phyloP scores from a whole-genome alignment of 23 red algal genomes.

The Porphyridium purpureum region DNA sequence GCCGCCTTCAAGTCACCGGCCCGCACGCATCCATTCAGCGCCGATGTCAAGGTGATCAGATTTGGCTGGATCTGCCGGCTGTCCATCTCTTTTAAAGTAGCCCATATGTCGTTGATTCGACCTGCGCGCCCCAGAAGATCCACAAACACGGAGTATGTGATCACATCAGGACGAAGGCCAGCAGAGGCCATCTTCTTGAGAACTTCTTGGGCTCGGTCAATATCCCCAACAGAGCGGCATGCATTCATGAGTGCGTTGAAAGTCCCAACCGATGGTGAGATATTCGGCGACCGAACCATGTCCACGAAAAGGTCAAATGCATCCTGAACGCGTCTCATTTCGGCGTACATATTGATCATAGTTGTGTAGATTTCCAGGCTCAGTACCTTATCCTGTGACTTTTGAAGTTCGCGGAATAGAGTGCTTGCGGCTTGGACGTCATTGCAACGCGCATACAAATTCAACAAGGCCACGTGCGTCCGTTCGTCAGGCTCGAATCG shows the following conservation, averaged over 20 bases:
- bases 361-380: slow-evolving; percentile 55
- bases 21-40: slow-evolving; percentile 27
- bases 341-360: slow-evolving; percentile 19
- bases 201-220: slow-evolving; percentile 12
- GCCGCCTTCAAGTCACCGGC: slow-evolving; percentile 18
- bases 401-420: too few species aligned
- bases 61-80: slow-evolving; percentile 21
- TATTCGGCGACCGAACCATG: slow-evolving; percentile 25
- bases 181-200: slow-evolving; percentile 8
- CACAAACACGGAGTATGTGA: slow-evolving; percentile 41
- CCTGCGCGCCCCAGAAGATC: slow-evolving; percentile 35
- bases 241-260: slow-evolving; percentile 43
- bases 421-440: too few species aligned
- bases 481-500: too few species aligned
- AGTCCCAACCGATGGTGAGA: slow-evolving; percentile 28
- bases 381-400: too few species aligned
- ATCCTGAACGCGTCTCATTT: slow-evolving; percentile 16
- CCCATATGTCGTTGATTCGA: slow-evolving; percentile 11
- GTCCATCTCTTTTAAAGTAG: slow-evolving; percentile 24
- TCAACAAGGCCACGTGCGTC: too few species aligned
- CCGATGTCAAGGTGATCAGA: slow-evolving; percentile 33
- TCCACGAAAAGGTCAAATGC: slow-evolving; percentile 55
- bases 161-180: slow-evolving; percentile 27
- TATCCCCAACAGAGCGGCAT: not conserved
- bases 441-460: too few species aligned